A percentile compares a stretch with the other conserved stretches of the same genome.
Evolutionary conservation across 805 yeast species (phyloP).

Genomic region (Kazachstania taianensis): DNA sequence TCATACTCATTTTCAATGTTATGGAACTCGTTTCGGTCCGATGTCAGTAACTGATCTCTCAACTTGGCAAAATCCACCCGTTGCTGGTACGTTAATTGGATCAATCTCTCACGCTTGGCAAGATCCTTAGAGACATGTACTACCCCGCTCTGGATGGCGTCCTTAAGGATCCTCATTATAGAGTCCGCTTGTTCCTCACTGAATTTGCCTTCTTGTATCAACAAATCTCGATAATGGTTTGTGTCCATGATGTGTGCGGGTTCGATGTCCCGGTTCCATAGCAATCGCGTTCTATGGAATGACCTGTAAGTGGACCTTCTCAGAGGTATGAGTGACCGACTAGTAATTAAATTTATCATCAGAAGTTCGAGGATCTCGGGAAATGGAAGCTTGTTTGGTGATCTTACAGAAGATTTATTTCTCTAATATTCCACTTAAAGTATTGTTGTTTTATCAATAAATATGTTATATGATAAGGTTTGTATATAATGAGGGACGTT

Average conservation of each 20-base stretch:
- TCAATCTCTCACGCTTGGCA: conserved; percentile 76
- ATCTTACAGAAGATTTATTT: too few species aligned
- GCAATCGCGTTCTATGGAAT: background rate
- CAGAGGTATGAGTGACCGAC: too few species aligned
- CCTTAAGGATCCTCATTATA: conserved; percentile 61
- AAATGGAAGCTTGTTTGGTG: too few species aligned
- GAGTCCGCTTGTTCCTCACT: conserved; percentile 67
- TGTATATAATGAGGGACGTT: too few species aligned
- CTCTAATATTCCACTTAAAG: too few species aligned
- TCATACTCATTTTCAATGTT: conserved; percentile 81
- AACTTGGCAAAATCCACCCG: conserved; percentile 93
- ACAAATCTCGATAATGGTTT: conserved; percentile 54
- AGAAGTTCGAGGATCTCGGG: too few species aligned
- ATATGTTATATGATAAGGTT: too few species aligned
- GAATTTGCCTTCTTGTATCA: conserved; percentile 58
- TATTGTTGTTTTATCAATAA: too few species aligned
- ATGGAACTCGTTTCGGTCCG: conserved; percentile 79
- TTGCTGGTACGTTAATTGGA: conserved; percentile 85
- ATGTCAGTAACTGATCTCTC: conserved; percentile 80
- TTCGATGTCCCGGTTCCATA: conserved; percentile 10
- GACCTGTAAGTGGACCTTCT: too few species aligned
- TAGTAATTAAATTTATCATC: too few species aligned
- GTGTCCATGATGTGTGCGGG: conserved; percentile 54
- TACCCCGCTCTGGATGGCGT: conserved; percentile 74
- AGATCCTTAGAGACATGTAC: conserved; percentile 62